Conservation (phyloP, 495 filamentous ascomycete species). For the Penicillium paxilli region DNA sequence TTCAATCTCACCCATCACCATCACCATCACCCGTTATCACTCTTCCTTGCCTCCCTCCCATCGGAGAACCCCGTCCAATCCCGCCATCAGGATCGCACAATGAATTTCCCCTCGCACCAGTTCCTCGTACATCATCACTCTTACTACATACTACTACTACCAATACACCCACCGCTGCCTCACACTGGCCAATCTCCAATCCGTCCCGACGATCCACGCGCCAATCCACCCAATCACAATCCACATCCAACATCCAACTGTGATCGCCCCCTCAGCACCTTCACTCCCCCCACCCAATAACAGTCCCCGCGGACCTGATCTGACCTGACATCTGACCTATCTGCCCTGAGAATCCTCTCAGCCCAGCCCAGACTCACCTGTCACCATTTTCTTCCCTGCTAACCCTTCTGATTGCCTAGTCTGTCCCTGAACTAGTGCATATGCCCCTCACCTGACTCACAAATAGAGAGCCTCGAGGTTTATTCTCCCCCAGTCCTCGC, state of each 20-base stretch:
- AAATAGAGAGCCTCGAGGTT: too few species aligned
- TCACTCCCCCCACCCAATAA: constrained; percentile 18
- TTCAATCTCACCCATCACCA: not conserved
- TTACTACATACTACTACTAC: not conserved
- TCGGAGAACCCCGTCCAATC: not conserved
- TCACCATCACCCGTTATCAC: not conserved
- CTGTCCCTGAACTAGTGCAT: not conserved
- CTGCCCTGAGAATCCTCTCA: not conserved
- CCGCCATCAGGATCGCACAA: too few species aligned
- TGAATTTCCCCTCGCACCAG: too few species aligned
- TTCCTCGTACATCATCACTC: not conserved
- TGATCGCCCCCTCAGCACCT: constrained; percentile 27
- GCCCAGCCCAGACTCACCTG: not conserved
- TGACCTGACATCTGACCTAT: not conserved
- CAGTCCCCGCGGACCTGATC: constrained; percentile 7
- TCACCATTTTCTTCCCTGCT: not conserved
- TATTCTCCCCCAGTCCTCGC: too few species aligned
- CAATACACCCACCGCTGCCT: not conserved
- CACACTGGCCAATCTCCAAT: constrained; percentile 5
- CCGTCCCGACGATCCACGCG: constrained; percentile 12
- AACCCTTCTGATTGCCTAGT: not conserved
- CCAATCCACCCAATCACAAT: constrained; percentile 23
- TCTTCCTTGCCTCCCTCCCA: not conserved
- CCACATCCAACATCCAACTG: constrained; percentile 6
- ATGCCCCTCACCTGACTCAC: not conserved